Evolutionary conservation across 2,329 filamentous ascomycete species (phyloP).

Genomic region (Colletotrichum liriopes): DNA sequence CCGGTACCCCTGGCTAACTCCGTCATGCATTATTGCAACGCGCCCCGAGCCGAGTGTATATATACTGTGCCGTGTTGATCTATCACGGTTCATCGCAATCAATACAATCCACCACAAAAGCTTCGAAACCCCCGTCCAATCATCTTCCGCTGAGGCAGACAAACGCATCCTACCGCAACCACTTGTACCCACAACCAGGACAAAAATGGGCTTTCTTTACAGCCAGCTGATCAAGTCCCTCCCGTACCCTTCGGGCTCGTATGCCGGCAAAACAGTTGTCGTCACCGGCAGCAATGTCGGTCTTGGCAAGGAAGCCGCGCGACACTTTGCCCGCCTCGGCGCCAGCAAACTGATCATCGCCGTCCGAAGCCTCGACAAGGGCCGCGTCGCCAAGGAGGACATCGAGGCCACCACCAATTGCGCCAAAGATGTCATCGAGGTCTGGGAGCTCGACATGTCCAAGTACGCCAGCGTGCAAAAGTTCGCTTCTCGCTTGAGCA

Average conservation of each 20-base stretch:
- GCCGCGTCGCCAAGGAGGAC: conserved; percentile 52
- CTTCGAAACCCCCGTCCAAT: background rate
- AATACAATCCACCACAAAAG: too few species aligned
- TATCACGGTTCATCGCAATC: too few species aligned
- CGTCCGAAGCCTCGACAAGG: conserved; percentile 44
- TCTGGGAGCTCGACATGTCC: conserved; percentile 67
- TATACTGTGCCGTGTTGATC: background rate
- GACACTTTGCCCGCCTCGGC: conserved; percentile 46
- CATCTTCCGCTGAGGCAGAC: background rate
- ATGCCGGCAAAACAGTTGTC: conserved; percentile 51
- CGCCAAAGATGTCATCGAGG: conserved; percentile 54
- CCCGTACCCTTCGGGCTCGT: conserved; percentile 46
- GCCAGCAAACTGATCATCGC: conserved; percentile 43
- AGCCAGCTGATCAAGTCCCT: conserved; percentile 33
- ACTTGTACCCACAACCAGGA: background rate
- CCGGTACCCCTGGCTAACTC: background rate
- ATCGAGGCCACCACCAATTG: conserved; percentile 51
- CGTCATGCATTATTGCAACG: conserved; percentile 9
- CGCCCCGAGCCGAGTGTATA: background rate
- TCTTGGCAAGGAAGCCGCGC: conserved; percentile 54
- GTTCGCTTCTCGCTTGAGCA: conserved; percentile 57
- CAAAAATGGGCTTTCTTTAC: conserved; percentile 29
- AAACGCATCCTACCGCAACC: background rate
- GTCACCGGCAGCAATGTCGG: conserved; percentile 55
- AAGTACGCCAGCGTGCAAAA: conserved; percentile 61